Conservation (phyloP, 495 filamentous ascomycete genomes). For the Hypoxylon trugodes region DNA sequence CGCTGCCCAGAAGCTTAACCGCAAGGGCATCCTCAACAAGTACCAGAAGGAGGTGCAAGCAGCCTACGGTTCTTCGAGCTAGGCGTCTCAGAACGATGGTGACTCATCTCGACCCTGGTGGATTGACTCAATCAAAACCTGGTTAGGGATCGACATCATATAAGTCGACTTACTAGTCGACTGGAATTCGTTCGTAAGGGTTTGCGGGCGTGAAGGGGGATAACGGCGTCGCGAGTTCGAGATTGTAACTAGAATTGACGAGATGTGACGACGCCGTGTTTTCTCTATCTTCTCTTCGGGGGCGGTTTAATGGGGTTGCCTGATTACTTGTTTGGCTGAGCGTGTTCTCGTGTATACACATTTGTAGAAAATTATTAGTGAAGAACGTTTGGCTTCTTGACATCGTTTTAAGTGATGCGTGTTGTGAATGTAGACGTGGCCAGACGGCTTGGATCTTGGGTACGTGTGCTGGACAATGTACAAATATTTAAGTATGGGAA, state of each 20-base stretch:
- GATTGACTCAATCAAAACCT: not conserved
- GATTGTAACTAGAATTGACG: constrained; percentile 9
- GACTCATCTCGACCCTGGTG: not conserved
- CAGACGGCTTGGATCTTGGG: no score
- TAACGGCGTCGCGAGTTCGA: not conserved
- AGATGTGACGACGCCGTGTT: constrained; percentile 6
- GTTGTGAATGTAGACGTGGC: no score
- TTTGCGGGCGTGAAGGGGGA: no score
- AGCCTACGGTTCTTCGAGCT: constrained; percentile 60
- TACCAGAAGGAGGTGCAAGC: constrained; percentile 71
- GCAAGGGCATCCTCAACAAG: constrained; percentile 70
- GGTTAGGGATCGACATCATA: not conserved
- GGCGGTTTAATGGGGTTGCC: not conserved
- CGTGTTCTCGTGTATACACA: constrained; percentile 20
- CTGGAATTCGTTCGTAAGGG: no score
- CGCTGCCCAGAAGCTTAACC: constrained; percentile 80
- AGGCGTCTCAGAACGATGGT: constrained; percentile 1
- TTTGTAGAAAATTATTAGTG: constrained; percentile 18
- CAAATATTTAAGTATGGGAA: no score
- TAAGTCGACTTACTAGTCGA: not conserved
- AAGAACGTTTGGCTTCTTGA: no score
- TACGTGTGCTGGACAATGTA: no score
- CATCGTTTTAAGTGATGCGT: no score
- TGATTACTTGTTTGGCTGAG: constrained; percentile 9
- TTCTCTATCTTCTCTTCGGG: not conserved